A percentile compares a stretch with the other conserved stretches of the same genome.
Evolutionary conservation across 2,329 filamentous ascomycete species (phyloP).

Genomic region (Nemania diffusa): DNA sequence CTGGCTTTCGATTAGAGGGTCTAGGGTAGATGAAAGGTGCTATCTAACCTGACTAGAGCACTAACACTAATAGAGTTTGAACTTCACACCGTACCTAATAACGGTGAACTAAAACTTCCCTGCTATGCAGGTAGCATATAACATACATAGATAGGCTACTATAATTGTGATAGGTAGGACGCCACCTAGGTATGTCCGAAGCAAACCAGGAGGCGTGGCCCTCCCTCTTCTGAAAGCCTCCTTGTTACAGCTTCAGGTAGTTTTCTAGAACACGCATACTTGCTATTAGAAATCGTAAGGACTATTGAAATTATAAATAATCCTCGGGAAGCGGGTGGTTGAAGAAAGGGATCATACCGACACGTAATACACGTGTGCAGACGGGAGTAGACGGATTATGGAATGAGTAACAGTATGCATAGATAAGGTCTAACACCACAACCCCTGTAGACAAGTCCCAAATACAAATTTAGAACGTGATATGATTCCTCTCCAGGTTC

Average conservation of each 20-base stretch:
- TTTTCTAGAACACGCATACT: constrained; percentile 14
- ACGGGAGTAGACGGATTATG: not conserved
- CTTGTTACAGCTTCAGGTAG: not conserved
- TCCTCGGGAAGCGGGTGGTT: not conserved
- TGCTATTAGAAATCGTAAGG: too few species aligned
- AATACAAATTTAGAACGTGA: constrained; percentile 5
- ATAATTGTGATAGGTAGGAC: not conserved
- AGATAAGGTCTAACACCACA: not conserved
- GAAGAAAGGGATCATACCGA: not conserved
- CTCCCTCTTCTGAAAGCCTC: too few species aligned
- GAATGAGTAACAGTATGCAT: not conserved
- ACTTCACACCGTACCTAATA: not conserved
- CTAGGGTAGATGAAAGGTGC: not conserved
- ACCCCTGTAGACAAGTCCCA: not conserved
- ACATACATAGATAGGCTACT: not conserved
- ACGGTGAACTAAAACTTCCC: not conserved
- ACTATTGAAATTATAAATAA: too few species aligned
- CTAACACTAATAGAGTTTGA: not conserved
- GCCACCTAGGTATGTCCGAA: not conserved
- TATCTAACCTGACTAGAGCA: not conserved
- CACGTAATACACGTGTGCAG: not conserved
- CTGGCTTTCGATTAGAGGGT: not conserved
- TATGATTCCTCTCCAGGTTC: not conserved
- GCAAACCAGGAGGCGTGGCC: too few species aligned
- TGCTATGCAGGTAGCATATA: too few species aligned